A percentile compares a stretch with the other conserved stretches of the same genome.
Conservation (phyloP, 2,329 filamentous ascomycete species). For the Aphanocladium album region DNA sequence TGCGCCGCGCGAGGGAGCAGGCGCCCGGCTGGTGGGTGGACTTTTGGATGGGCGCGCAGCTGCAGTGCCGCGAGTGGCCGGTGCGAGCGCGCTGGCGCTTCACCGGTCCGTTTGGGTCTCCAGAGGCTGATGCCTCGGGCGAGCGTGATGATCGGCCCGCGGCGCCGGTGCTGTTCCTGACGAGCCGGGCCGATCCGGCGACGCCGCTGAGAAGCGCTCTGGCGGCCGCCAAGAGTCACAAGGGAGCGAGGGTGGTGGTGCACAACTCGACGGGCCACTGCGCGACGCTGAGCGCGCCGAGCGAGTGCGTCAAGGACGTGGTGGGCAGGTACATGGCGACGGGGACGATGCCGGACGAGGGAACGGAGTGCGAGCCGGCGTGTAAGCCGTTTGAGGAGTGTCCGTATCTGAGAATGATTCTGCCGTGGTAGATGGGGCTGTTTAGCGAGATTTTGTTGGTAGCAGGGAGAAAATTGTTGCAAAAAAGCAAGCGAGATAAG, state of each 20-base stretch:
- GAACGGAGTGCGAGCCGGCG: slow-evolving; percentile 17
- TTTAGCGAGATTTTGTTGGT: too few species aligned
- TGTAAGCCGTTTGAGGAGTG: slow-evolving; percentile 17
- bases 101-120: slow-evolving; percentile 18
- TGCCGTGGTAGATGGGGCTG: neutral
- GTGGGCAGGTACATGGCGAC: slow-evolving; percentile 18
- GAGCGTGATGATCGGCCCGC: slow-evolving; percentile 15
- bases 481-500: neutral
- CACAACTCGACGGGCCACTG: neutral
- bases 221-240: neutral
- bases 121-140: slow-evolving; percentile 15
- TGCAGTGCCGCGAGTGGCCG: slow-evolving; percentile 30
- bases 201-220: slow-evolving; percentile 19
- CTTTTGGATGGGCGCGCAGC: slow-evolving; percentile 22
- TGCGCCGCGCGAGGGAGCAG: slow-evolving; percentile 15
- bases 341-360: slow-evolving; percentile 19
- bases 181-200: slow-evolving; percentile 35
- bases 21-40: slow-evolving; percentile 23
- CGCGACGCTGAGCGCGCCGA: slow-evolving; percentile 9
- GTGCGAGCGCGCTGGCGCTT: slow-evolving; percentile 32
- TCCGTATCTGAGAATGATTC: neutral
- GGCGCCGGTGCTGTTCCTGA: slow-evolving; percentile 34
- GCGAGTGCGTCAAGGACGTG: slow-evolving; percentile 16
- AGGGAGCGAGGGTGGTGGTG: neutral
- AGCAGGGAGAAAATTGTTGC: too few species aligned